Conservation (phyloP, 2,329 filamentous ascomycete genomes). For the Sphaceloma murrayae region DNA sequence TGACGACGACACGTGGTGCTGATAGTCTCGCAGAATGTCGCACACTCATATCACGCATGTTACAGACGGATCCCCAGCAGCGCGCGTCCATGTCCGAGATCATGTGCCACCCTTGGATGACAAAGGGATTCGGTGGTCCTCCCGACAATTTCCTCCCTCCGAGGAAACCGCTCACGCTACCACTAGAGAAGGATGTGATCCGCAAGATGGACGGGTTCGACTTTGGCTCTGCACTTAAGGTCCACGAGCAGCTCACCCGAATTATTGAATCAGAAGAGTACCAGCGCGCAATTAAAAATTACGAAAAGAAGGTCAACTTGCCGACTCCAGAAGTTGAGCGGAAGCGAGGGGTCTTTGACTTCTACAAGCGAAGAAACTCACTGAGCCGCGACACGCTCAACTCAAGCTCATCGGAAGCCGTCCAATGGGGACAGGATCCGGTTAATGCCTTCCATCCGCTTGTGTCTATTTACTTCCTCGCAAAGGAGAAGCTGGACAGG, state of each 20-base stretch:
- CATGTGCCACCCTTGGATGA: constrained; percentile 92
- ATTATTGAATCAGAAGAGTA: constrained; percentile 94
- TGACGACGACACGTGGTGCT: background rate
- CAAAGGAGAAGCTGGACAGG: constrained; percentile 85
- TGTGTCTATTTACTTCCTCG: constrained; percentile 88
- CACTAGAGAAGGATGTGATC: constrained; percentile 73
- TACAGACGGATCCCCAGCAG: constrained; percentile 84
- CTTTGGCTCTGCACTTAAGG: constrained; percentile 79
- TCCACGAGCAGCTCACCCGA: constrained; percentile 69
- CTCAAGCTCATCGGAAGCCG: constrained; percentile 73
- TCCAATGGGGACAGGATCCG: constrained; percentile 75
- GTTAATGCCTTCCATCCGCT: constrained; percentile 88
- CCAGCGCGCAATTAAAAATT: constrained; percentile 66
- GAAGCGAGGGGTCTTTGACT: constrained; percentile 92
- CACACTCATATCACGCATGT: constrained; percentile 84
- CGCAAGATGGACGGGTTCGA: constrained; percentile 97
- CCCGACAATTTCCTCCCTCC: constrained; percentile 81
- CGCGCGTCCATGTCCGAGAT: constrained; percentile 84
- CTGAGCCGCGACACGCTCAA: constrained; percentile 79
- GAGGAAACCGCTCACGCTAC: constrained; percentile 75
- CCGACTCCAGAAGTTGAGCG: constrained; percentile 55
- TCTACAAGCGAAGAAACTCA: constrained; percentile 91
- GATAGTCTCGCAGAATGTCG: constrained; percentile 62
- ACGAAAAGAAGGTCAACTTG: constrained; percentile 56
- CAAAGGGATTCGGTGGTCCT: constrained; percentile 74